A percentile compares a stretch with the other conserved stretches of the same genome.
phyloP scores from a whole-genome alignment of 2,329 filamentous ascomycete species.

The Hypoxylon sp. region DNA sequence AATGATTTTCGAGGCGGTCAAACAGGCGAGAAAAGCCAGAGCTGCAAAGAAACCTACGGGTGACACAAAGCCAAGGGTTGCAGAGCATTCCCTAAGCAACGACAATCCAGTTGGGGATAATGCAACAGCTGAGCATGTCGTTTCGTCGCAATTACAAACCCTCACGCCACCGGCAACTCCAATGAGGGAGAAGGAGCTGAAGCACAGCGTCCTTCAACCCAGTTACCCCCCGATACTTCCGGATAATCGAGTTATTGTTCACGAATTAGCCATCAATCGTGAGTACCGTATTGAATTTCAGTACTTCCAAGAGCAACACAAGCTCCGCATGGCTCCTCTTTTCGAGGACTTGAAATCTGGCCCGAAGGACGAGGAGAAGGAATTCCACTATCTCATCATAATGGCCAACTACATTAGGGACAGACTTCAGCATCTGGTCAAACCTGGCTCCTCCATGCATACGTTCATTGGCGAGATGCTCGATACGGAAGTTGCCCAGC shows the following conservation, averaged over 20 bases:
- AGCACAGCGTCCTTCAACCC: slow-evolving; percentile 56
- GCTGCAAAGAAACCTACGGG: slow-evolving; percentile 76
- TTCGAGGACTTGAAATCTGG: slow-evolving; percentile 73
- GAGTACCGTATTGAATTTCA: slow-evolving; percentile 80
- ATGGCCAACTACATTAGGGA: slow-evolving; percentile 80
- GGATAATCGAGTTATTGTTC: slow-evolving; percentile 80
- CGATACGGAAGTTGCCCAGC: slow-evolving; percentile 78
- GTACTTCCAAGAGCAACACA: slow-evolving; percentile 71
- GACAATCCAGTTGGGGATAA: slow-evolving; percentile 59
- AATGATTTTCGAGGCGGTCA: slow-evolving; percentile 81
- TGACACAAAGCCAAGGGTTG: slow-evolving; percentile 79
- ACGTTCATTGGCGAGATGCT: slow-evolving; percentile 81
- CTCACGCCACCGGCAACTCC: slow-evolving; percentile 70
- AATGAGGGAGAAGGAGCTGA: slow-evolving; percentile 58
- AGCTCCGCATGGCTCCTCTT: slow-evolving; percentile 64
- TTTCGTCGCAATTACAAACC: slow-evolving; percentile 62
- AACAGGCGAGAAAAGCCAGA: slow-evolving; percentile 76
- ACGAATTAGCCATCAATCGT: slow-evolving; percentile 84
- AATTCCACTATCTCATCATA: slow-evolving; percentile 77
- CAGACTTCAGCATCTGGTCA: slow-evolving; percentile 80
- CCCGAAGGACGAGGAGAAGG: slow-evolving; percentile 75
- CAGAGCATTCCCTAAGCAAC: slow-evolving; percentile 61
- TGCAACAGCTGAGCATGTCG: slow-evolving; percentile 58
- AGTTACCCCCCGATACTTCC: slow-evolving; percentile 73
- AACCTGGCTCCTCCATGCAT: slow-evolving; percentile 80